Evolutionary conservation across 805 yeast genomes (phyloP), one percentile per base, ranked within the genome.

Genomic region (Cyberlindnera galapagoensis): DNA sequence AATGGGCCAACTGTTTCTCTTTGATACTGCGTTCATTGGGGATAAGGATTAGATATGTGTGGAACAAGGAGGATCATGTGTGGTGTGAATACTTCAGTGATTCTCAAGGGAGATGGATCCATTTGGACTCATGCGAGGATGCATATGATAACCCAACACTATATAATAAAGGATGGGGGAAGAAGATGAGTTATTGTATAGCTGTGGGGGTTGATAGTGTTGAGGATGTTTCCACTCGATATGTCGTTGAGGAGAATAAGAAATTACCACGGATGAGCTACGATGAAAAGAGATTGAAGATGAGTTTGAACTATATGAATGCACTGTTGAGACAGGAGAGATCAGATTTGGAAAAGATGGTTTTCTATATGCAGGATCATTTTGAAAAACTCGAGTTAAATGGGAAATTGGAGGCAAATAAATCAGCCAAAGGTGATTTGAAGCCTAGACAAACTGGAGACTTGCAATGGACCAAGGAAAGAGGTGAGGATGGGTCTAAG

Each of bases 51-150:
- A 59, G 97, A 31, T 87, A 80, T 49, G 61, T 88, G 3, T 84
- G 94, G 94, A 87, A 86, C 54, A 62, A 71, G 7, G 97, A 90
- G 52, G 97, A 90, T 53, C 97, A 90, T 54, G 97, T 85, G 2
- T 90, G 97, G 97, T 81, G 94, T 47, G 97, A 90, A 51, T 80
- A 81, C 46, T 88, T 74, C 52, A 82, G 94, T 2, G 54, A 47
- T 0, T 48, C 59, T 14, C 62, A 72, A 42, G 56, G 67, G 26
- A 57, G 86, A 34, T 90, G 97, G 97, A 66, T 88, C 13, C 97
- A 90, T 55, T 61, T 83, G 12, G 97, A 88, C 49, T 73, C 85
- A 7, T 90, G 97, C 54, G 97, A 88, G 46, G 79, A 75, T 29
- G 77, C 88, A 1, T 86, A 67, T 57, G 94, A 90, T 54, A 74